Evolutionary conservation across 148 eudicot species (phyloP), one percentile per base, ranked within the genome.

Genomic region (Silene conica): DNA sequence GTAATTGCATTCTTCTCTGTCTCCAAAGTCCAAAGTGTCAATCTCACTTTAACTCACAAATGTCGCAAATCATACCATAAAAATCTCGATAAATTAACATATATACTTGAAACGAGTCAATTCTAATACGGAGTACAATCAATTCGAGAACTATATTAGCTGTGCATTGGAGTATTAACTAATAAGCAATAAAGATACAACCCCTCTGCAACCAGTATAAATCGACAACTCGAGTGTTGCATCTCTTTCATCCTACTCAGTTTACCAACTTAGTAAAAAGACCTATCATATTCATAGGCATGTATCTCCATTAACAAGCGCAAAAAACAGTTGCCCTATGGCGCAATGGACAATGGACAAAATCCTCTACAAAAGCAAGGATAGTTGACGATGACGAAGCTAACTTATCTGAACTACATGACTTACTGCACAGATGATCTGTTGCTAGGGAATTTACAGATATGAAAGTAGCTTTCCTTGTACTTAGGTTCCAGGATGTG

Each of bases 401-500:
- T 54, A 80, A 48, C 62, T 67, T 7, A 52, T 26, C 52, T 21
- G 31, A 73, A 61, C 56, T 48, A 19, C 23, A 41, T 43, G 56
- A 66, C 63, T 69, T 67, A 56, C 75, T 79, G 78, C 77, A 78
- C 77, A 74, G 63, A 70, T 41, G 43, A 55, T 79, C 78, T 70
- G 75, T 45, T 63, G 67, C 78, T 74, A 75, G 19, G 56, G 76
- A 80, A 80, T 80, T 75, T 80, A 80, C 82, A 80, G 41, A 65
- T 25, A 63, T 11, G 25, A 63, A n/a, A 50, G 71, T 34, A 21
- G 77, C 64, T 45, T 80, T 80, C 26, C 80, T 59, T 22, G 80
- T 70, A 67, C 83, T 80, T 48, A 80, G 64, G 41, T 76, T 48
- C 80, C 80, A 26, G 80, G 80, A 73, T 76, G 80, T 52, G 83